These are phyloP conservation scores for Sarocladium kiliense DNA, from an alignment of 2,329 filamentous ascomycete species.

Conservation along the genomic window DNA sequence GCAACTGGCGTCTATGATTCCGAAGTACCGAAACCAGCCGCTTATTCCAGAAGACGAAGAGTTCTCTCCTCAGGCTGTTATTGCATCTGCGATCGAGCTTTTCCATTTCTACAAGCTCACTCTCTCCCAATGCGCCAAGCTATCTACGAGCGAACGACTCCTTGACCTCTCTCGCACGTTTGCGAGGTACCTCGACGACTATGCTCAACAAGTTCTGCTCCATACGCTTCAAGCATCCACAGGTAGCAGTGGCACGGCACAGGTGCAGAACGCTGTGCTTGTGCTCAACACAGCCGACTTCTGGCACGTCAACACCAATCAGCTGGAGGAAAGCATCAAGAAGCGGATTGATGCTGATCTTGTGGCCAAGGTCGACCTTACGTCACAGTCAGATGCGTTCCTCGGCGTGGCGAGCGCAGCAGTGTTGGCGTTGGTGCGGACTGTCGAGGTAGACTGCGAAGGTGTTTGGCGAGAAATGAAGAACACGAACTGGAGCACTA, in stretches of 20 bases:
- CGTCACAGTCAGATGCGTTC: constrained; percentile 90
- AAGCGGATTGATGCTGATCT: constrained; percentile 80
- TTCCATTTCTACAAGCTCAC: constrained; percentile 96
- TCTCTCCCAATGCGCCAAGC: constrained; percentile 88
- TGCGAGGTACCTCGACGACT: constrained; percentile 90
- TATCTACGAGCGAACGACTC: constrained; percentile 84
- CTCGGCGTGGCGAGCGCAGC: constrained; percentile 89
- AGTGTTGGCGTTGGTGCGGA: constrained; percentile 76
- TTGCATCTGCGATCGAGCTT: constrained; percentile 88
- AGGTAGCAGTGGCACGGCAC: constrained; percentile 33
- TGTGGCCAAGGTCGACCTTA: constrained; percentile 72
- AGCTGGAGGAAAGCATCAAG: constrained; percentile 92
- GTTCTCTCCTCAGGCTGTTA: constrained; percentile 84
- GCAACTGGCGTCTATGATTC: constrained; percentile 77
- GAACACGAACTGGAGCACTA: constrained; percentile 89
- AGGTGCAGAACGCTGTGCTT: constrained; percentile 70
- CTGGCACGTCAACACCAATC: constrained; percentile 88
- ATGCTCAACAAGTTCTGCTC: constrained; percentile 86
- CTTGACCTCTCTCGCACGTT: constrained; percentile 81
- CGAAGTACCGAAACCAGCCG: constrained; percentile 79
- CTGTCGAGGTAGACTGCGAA: constrained; percentile 78
- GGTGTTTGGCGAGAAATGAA: constrained; percentile 94
- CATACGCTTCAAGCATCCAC: constrained; percentile 55
- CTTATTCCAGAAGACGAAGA: constrained; percentile 82
- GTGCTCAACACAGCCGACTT: constrained; percentile 97